Evolutionary conservation across 2,329 filamentous ascomycete species (phyloP), one percentile per base, ranked within the genome.

Genomic region (Trichophyton verrucosum): DNA sequence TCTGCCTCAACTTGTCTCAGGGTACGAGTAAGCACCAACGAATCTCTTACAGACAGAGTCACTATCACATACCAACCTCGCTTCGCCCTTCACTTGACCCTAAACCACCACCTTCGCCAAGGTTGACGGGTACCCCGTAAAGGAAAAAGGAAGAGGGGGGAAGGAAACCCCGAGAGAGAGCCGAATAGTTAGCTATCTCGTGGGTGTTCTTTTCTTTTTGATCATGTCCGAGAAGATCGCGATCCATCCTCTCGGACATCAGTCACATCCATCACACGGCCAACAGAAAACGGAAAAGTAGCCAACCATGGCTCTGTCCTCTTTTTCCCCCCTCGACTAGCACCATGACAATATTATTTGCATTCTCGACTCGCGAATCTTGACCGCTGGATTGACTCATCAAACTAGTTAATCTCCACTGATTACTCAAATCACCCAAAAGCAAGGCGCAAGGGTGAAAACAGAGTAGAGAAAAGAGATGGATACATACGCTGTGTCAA

Each of bases 181-280:
- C 13, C 11, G 22, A 13, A 1, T 8, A 7, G 15, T 17, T 38
- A 3, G 33, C 5, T 44, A 17, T 44, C 40, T 44, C 40, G n/a
- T 44, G 40, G 40, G n/a, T 7, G 2, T 17, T n/a, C n/a, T 17
- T 44, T 44, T 42, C n/a, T 44, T 44, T 44, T 44, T 44, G 13
- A n/a, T 17, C 40, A 44, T 24, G 44, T 22, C 44, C 44, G 20
- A 47, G 44, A 20, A 47, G 44, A 47, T 47, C 44, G 49, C 33
- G 24, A 46, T 20, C 40, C 47, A 22, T 60, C 46, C 58, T 47
- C 57, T 57, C 57, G 42, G 38, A 9, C 51, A 59, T 57, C 36
- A 47, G 9, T 42, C 47, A 40, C 44, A 56, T 61, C 33, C 3
- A 38, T 38, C 33, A 38, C 9, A 22, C 24, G 53, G 20, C 27